A percentile compares a stretch with the other conserved stretches of the same genome.
Conservation (phyloP, 2,329 filamentous ascomycete genomes). For the Nemania serpens region DNA sequence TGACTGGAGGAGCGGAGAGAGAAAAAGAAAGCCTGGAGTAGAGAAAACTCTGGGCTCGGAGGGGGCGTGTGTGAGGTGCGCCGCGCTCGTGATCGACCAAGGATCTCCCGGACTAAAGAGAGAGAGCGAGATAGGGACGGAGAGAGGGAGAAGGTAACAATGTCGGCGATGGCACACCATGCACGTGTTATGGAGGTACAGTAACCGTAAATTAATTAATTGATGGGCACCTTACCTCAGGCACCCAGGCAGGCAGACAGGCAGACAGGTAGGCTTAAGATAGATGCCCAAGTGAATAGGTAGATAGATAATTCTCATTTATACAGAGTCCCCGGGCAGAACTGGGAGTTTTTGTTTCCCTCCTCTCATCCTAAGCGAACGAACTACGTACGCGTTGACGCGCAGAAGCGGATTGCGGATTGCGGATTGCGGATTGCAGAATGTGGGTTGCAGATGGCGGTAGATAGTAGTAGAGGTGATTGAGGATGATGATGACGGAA, state of each 20-base stretch:
- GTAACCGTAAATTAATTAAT: conserved; percentile 32
- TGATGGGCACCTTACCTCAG: conserved; percentile 29
- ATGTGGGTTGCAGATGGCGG: conserved; percentile 11
- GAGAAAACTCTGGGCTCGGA: conserved; percentile 11
- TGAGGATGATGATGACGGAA: conserved; percentile 3
- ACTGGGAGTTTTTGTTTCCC: conserved; percentile 7
- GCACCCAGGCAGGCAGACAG: conserved; percentile 14
- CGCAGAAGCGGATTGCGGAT: conserved; percentile 12
- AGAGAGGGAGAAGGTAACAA: conserved; percentile 20
- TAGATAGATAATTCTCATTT: conserved; percentile 24
- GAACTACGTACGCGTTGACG: conserved; percentile 20
- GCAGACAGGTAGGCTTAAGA: conserved; percentile 18
- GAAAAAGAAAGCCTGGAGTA: conserved; percentile 26
- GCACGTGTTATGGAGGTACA: conserved; percentile 33
- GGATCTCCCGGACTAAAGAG: conserved; percentile 25
- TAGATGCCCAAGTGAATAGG: conserved; percentile 27
- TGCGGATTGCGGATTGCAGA: conserved; percentile 3
- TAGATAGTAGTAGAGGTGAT: not conserved
- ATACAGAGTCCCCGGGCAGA: conserved; percentile 16
- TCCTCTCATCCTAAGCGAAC: conserved; percentile 24
- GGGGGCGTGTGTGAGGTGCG: conserved; percentile 24
- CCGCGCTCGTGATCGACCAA: conserved; percentile 38
- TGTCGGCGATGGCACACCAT: conserved; percentile 32
- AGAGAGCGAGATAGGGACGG: not conserved
- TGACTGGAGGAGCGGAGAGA: conserved; percentile 19